Percentiles rank a stretch among this genome's conserved stretches.
Conservation (phyloP, 2,329 filamentous ascomycete genomes). For the Lasiodiplodia sp. region DNA sequence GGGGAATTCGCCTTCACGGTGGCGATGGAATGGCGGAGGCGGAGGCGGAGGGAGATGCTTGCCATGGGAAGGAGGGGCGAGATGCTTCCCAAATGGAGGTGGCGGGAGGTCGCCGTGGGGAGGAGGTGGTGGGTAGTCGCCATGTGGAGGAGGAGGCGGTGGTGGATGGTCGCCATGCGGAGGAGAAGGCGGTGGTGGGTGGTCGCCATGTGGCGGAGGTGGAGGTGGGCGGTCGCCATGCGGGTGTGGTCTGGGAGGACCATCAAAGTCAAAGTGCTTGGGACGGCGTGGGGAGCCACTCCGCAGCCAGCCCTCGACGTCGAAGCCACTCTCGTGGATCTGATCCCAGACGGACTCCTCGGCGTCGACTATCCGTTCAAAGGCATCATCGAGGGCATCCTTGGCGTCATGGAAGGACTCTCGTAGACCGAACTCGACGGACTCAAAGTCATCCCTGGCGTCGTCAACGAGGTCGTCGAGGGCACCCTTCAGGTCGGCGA, state of each 20-base stretch:
- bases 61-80: conserved; percentile 30
- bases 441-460: conserved; percentile 34
- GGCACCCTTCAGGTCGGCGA: conserved; percentile 46
- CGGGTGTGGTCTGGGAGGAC: conserved; percentile 8
- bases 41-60: conserved; percentile 31
- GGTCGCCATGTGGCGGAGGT: conserved; percentile 44
- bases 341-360: conserved; percentile 50
- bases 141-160: conserved; percentile 41
- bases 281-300: conserved; percentile 37
- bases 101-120: conserved; percentile 30
- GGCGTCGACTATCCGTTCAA: conserved; percentile 50
- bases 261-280: conserved; percentile 12
- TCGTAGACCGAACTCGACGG: conserved; percentile 26
- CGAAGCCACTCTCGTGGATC: conserved; percentile 53
- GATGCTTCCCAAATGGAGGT: conserved; percentile 6
- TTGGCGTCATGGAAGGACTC: conserved; percentile 38
- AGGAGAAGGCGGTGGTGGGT: conserved; percentile 43
- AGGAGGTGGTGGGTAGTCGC: conserved; percentile 25
- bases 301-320: conserved; percentile 58
- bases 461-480: conserved; percentile 42
- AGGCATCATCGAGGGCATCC: conserved; percentile 53
- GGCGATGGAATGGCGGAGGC: conserved; percentile 29
- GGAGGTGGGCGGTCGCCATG: conserved; percentile 39
- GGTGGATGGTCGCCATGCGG: conserved; percentile 38
- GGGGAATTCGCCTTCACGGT: conserved; percentile 29